Evolutionary conservation across 2,329 filamentous ascomycete species (phyloP).

Genomic region (Coniochaeta sp.): DNA sequence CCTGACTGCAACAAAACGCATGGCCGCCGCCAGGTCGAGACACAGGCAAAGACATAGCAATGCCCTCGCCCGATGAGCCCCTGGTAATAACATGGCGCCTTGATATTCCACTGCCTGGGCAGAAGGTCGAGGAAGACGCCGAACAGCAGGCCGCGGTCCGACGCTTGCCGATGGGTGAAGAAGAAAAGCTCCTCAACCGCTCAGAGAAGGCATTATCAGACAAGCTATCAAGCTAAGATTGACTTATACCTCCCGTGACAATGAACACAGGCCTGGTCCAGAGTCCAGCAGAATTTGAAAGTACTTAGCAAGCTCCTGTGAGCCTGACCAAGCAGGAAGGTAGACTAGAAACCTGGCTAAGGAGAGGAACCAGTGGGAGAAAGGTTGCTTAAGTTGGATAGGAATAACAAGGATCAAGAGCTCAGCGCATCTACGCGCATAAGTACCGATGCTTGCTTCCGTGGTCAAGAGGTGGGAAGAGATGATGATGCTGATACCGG

Average conservation of each 20-base stretch:
- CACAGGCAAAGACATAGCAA: constrained; percentile 12
- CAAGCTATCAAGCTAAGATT: background rate
- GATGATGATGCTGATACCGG: background rate
- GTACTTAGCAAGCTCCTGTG: background rate
- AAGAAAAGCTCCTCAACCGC: background rate
- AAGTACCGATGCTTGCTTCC: background rate
- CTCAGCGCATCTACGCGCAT: background rate
- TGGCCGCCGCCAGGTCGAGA: constrained; percentile 3
- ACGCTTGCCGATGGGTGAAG: background rate
- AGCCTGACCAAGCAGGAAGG: background rate
- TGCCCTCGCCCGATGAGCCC: constrained; percentile 6
- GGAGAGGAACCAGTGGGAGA: background rate
- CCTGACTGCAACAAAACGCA: constrained; percentile 2
- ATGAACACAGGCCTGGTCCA: background rate
- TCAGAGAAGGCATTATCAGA: background rate
- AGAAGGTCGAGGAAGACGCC: background rate
- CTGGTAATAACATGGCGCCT: constrained; percentile 3
- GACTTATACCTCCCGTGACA: background rate
- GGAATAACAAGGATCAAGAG: background rate
- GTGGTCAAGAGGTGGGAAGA: background rate
- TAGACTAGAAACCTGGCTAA: background rate
- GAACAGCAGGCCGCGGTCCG: background rate
- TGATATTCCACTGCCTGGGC: background rate
- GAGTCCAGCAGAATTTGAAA: background rate
- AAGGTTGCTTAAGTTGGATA: background rate